These are phyloP conservation scores for Exserohilum turcica DNA, from an alignment of 2,329 filamentous ascomycete species.

Conservation along the genomic window DNA sequence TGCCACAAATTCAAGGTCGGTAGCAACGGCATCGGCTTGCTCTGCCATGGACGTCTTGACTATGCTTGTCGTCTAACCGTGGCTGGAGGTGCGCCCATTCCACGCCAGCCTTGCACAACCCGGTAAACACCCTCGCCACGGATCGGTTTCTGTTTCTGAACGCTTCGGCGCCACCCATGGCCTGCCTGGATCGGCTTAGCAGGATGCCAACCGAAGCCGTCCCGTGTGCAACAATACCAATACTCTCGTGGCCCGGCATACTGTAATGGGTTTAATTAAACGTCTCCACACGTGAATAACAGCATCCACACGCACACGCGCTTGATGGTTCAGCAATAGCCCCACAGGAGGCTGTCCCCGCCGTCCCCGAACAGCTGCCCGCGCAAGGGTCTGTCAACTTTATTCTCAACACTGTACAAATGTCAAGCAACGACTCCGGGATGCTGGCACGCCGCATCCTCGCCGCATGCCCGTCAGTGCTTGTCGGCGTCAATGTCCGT, in stretches of 20 bases:
- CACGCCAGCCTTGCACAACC: neutral
- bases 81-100: neutral
- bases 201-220: neutral
- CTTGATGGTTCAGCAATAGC: neutral
- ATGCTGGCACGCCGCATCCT: neutral
- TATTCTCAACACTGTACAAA: neutral
- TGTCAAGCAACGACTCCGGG: neutral
- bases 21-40: slow-evolving; percentile 8
- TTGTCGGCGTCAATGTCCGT: neutral
- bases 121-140: neutral
- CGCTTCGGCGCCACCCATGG: neutral
- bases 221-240: neutral
- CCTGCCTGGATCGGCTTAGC: neutral
- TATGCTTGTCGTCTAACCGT: neutral
- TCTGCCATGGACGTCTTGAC: slow-evolving; percentile 1
- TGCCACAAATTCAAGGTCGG: slow-evolving; percentile 4
- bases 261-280: neutral
- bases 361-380: neutral
- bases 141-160: neutral
- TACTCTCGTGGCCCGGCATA: neutral
- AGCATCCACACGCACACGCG: slow-evolving; percentile 1
- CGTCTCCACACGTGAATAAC: neutral
- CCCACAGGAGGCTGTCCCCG: slow-evolving; percentile 1
- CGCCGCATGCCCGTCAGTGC: neutral
- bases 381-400: neutral